Evolutionary conservation across 1,284 basidiomycete genomes (phyloP).

Genomic region (Irpex sp.): DNA sequence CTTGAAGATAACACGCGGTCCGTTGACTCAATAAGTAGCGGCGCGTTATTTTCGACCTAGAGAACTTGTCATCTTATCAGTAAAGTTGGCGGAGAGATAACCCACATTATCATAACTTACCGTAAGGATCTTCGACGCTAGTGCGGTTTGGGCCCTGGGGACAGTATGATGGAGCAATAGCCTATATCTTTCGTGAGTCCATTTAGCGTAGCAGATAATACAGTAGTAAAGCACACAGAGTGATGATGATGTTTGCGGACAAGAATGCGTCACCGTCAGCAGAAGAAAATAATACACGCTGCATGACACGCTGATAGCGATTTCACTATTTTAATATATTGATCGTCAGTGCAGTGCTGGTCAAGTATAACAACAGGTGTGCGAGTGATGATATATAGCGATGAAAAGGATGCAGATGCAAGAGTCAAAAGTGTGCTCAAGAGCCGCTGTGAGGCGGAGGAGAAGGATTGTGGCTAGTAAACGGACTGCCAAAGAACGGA

Average conservation of each 20-base stretch:
- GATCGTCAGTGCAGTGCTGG: slow-evolving; percentile 22
- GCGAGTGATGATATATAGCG: slow-evolving; percentile 22
- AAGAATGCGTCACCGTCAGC: background rate
- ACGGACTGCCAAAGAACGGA: slow-evolving; percentile 43
- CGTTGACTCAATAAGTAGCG: background rate
- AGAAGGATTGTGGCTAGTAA: slow-evolving; percentile 41
- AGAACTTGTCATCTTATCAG: background rate
- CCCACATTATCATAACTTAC: background rate
- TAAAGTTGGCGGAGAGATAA: background rate
- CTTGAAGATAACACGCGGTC: background rate
- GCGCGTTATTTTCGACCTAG: background rate
- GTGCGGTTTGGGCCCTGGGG: background rate
- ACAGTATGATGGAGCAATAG: background rate
- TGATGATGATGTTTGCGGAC: background rate
- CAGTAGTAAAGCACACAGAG: background rate
- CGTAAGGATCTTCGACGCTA: background rate
- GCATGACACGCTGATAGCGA: background rate
- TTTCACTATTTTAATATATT: slow-evolving; percentile 4
- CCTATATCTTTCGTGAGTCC: background rate
- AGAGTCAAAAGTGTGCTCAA: slow-evolving; percentile 24
- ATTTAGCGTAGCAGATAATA: background rate
- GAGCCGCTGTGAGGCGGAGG: slow-evolving; percentile 52
- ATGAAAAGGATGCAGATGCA: slow-evolving; percentile 7
- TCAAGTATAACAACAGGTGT: slow-evolving; percentile 25
- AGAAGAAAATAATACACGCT: background rate